Conservation (phyloP, 2,329 filamentous ascomycete genomes). For the Epichloe baconii region DNA sequence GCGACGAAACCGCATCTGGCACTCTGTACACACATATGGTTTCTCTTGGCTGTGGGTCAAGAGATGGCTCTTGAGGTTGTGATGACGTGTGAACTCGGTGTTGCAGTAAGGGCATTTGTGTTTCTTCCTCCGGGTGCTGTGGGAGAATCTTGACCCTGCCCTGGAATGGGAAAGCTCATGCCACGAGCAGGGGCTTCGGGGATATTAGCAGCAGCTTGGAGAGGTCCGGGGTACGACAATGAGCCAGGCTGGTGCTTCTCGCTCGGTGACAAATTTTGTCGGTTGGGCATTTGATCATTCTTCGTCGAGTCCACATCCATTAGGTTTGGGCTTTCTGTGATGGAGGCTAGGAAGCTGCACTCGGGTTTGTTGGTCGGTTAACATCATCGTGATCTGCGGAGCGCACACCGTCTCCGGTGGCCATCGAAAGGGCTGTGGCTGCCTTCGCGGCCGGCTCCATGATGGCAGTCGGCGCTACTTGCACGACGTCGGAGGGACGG, state of each 20-base stretch:
- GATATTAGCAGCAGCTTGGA: slow-evolving; percentile 30
- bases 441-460: slow-evolving; percentile 29
- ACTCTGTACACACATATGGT: slow-evolving; percentile 88
- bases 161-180: slow-evolving; percentile 45
- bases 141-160: slow-evolving; percentile 32
- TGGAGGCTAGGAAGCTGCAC: slow-evolving; percentile 28
- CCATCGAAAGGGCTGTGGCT: slow-evolving; percentile 19
- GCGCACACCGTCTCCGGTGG: slow-evolving; percentile 20
- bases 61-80: slow-evolving; percentile 94
- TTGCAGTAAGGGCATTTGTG: slow-evolving; percentile 96
- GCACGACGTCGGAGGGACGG: slow-evolving; percentile 40
- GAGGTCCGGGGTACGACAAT: slow-evolving; percentile 40
- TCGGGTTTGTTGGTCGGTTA: slow-evolving; percentile 18
- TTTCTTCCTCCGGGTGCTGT: slow-evolving; percentile 58
- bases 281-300: slow-evolving; percentile 20
- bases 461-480: slow-evolving; percentile 27
- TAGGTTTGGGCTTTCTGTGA: slow-evolving; percentile 37
- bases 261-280: slow-evolving; percentile 34
- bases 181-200: slow-evolving; percentile 34
- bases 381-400: slow-evolving; percentile 31
- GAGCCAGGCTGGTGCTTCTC: slow-evolving; percentile 37
- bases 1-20: slow-evolving; percentile 80
- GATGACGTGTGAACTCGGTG: slow-evolving; percentile 92
- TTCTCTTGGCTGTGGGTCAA: slow-evolving; percentile 98
- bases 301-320: slow-evolving; percentile 41